phyloP scores from a whole-genome alignment of 768 basidiomycete species.

The Candolleomyces efflorescens region DNA sequence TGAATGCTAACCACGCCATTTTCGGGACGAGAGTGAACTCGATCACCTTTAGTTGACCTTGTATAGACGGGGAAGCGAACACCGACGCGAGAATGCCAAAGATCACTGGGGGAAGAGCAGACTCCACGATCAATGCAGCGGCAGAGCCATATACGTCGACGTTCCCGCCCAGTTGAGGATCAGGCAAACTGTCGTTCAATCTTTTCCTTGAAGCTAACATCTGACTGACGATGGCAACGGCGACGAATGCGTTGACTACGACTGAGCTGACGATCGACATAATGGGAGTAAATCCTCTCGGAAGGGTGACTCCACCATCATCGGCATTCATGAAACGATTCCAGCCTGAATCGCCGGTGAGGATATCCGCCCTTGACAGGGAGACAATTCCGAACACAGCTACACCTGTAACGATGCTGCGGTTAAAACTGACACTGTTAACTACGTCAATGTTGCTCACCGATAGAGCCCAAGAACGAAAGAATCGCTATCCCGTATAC shows the following conservation, averaged over 20 bases:
- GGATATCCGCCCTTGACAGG: not conserved
- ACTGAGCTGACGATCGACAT: conserved; percentile 1
- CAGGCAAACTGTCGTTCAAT: not conserved
- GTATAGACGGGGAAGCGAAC: not conserved
- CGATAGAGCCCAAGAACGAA: not conserved
- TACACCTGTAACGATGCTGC: not conserved
- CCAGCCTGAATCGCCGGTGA: not conserved
- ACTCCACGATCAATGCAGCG: not conserved
- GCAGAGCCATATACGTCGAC: not conserved
- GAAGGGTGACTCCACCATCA: not conserved
- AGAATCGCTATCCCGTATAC: not conserved
- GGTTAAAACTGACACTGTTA: not conserved
- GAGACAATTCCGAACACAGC: not conserved
- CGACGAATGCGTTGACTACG: not conserved
- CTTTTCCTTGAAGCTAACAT: not conserved
- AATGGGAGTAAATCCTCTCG: not conserved
- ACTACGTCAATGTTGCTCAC: not conserved
- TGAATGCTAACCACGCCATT: not conserved
- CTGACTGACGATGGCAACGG: not conserved
- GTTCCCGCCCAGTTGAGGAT: not conserved
- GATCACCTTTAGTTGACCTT: not conserved
- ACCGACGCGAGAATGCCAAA: not conserved
- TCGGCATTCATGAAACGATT: too few relatives aligned
- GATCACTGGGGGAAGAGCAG: not conserved
- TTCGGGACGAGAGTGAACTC: conserved; percentile 1